Percentiles rank a stretch among this genome's conserved stretches.
Conservation (phyloP, 2,329 filamentous ascomycete genomes). For the Sordariomycetes sp. region DNA sequence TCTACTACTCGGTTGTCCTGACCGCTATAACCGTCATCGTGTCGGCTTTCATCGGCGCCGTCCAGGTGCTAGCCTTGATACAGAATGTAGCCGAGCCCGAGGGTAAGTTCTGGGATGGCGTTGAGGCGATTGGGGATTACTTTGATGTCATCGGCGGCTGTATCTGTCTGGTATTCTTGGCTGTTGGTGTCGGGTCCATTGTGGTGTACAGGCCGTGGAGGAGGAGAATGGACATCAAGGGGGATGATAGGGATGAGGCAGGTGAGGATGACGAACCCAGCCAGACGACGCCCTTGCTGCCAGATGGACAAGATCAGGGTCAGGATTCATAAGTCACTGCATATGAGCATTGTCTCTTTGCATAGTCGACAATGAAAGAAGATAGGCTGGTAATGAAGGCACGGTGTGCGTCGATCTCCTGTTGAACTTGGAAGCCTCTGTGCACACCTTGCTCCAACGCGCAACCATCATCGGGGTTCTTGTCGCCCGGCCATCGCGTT, state of each 20-base stretch:
- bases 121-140: constrained; percentile 65
- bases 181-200: constrained; percentile 67
- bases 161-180: constrained; percentile 77
- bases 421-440: no score
- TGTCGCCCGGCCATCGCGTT: no score
- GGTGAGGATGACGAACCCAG: no score
- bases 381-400: no score
- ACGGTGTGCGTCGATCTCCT: no score
- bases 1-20: constrained; percentile 88
- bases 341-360: no score
- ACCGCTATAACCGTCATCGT: constrained; percentile 78
- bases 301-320: no score
- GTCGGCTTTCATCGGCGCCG: constrained; percentile 73
- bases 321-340: no score
- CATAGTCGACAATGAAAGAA: no score
- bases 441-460: no score
- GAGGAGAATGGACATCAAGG: not conserved
- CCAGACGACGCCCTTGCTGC: no score
- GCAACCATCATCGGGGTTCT: no score
- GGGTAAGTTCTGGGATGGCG: constrained; percentile 85
- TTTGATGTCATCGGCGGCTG: constrained; percentile 80
- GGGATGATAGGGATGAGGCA: not conserved
- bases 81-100: constrained; percentile 64
- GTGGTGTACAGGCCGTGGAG: constrained; percentile 76
- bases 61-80: constrained; percentile 75